These are phyloP conservation scores for Ruellia speciosa DNA, from an alignment of 305 asterid genomes.

Conservation along the genomic window DNA sequence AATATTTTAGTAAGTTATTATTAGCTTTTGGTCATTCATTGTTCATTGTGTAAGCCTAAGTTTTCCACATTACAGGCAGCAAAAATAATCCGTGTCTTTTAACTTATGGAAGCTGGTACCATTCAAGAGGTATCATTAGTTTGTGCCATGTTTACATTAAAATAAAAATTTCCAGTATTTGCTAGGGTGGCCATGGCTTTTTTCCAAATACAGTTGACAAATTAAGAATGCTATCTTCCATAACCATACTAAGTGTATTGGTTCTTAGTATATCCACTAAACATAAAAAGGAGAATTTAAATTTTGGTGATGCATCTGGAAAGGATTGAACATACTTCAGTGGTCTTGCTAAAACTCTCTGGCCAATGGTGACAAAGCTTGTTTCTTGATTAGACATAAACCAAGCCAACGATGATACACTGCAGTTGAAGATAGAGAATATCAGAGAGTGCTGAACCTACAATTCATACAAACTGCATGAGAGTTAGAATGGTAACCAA, in stretches of 20 bases:
- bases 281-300: constrained; percentile 8
- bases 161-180: constrained; percentile 3
- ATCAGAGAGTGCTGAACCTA: constrained; percentile 21
- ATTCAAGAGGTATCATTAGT: constrained; percentile 5
- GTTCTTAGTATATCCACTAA: constrained; percentile 13
- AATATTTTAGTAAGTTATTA: no score
- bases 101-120: constrained; percentile 8
- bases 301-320: constrained; percentile 5
- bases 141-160: not conserved
- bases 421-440: constrained; percentile 35
- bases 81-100: not conserved
- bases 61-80: not conserved
- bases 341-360: constrained; percentile 97
- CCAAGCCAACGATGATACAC: constrained; percentile 99
- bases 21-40: constrained; percentile 1
- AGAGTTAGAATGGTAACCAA: constrained; percentile 23
- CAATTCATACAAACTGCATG: constrained; percentile 12
- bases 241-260: constrained; percentile 2
- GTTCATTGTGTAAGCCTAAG: not conserved
- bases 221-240: constrained; percentile 8
- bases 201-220: constrained; percentile 4
- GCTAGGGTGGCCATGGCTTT: not conserved
- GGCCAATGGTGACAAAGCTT: constrained; percentile 98
- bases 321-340: constrained; percentile 57
- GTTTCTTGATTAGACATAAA: constrained; percentile 99